Evolutionary conservation across 2,329 filamentous ascomycete species (phyloP), one percentile per base, ranked within the genome.

Genomic region (Talaromyces sp.): DNA sequence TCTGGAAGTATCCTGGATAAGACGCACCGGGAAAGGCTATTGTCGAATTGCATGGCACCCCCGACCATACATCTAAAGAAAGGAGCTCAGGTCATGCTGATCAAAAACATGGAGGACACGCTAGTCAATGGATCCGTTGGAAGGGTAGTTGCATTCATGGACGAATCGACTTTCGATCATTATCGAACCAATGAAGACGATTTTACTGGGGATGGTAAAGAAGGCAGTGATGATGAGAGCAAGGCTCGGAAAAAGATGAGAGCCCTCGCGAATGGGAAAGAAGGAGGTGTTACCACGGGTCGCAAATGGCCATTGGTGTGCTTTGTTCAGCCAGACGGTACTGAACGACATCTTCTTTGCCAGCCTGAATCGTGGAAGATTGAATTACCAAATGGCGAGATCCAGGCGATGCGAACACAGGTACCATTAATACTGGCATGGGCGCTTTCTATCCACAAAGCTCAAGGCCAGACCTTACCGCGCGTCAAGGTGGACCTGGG

Each of bases 381-480:
- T 30, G 96, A 99, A 72, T 83, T 96, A n/a, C 95, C 95, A 1
- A 96, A 90, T 61, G 95, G 95, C 54, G 93, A 98, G 73, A 83
- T 98, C 0, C 92, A 96, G 74, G 95, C 95, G 1, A 91, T 91
- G 64, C 89, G 95, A 44, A 84, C 84, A 53, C 91, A 94, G 69
- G 76, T 94, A 1, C 95, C 95, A 0, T 82, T 99, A 57, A 98
- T 99, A 65, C 82, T 99, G 33, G 95, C 95, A 0, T 99, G 95
- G 95, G 95, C 95, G 1, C 79, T 99, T 23, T 96, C 92, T 0
- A 99, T 99, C 63, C 95, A 99, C 81, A 99, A 99, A 77, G 95
- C 95, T 0, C 94, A 98, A 73, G 94, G 94, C 1, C 94, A 98
- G 75, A 98, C 94, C 36, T 80, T 97, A 30, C 92, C 96, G 71